Conservation (phyloP, 2,329 filamentous ascomycete species). For the Exserohilum rostratum region DNA sequence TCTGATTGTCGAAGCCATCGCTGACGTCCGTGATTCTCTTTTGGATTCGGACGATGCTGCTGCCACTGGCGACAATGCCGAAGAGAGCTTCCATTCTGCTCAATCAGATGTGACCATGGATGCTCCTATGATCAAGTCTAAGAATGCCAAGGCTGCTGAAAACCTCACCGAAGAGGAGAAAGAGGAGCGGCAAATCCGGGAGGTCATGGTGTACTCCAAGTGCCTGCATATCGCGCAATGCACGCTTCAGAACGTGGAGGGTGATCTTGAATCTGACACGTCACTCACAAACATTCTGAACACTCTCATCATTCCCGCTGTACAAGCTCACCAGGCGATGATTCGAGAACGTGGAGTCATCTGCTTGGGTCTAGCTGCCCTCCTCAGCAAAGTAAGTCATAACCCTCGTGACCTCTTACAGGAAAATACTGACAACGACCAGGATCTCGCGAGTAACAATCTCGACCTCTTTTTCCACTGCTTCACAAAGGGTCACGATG, state of each 20-base stretch:
- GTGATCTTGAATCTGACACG: slow-evolving; percentile 84
- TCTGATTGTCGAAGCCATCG: slow-evolving; percentile 88
- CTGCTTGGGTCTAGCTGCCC: slow-evolving; percentile 86
- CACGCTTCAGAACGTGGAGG: slow-evolving; percentile 92
- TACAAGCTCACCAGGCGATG: slow-evolving; percentile 89
- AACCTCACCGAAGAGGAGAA: slow-evolving; percentile 57
- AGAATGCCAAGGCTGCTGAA: slow-evolving; percentile 41
- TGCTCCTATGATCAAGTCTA: slow-evolving; percentile 57
- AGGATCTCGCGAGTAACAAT: slow-evolving; percentile 89
- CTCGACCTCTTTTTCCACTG: slow-evolving; percentile 93
- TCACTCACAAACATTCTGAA: slow-evolving; percentile 98
- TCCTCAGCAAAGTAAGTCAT: slow-evolving; percentile 76
- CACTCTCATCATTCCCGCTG: slow-evolving; percentile 92
- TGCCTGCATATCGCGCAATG: slow-evolving; percentile 96
- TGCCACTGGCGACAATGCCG: slow-evolving; percentile 52
- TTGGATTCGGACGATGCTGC: slow-evolving; percentile 67
- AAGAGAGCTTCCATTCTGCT: slow-evolving; percentile 93
- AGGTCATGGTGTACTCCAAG: slow-evolving; percentile 98
- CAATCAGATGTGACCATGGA: slow-evolving; percentile 77
- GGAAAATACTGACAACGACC: slow-evolving; percentile 12
- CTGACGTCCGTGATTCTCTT: slow-evolving; percentile 95
- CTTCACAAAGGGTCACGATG: slow-evolving; percentile 89
- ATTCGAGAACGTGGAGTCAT: slow-evolving; percentile 89
- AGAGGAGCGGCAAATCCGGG: slow-evolving; percentile 77
- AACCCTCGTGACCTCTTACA: neutral